These are phyloP conservation scores for Taphrina sp. DNA, from an alignment of 1,139 yeast genomes.

Conservation along the genomic window DNA sequence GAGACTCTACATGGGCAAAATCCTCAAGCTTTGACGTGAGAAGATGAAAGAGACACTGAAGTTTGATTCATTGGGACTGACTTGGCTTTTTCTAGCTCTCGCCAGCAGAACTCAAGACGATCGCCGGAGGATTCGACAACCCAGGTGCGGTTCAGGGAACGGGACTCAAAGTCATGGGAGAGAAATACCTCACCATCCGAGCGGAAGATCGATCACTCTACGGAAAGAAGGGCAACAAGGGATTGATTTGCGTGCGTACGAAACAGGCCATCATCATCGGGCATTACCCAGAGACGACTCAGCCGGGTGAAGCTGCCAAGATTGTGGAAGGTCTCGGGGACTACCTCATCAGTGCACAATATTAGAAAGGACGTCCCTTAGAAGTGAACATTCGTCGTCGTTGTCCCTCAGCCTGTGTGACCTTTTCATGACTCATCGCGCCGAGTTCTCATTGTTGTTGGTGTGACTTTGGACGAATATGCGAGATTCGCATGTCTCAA, in stretches of 20 bases:
- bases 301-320: constrained; percentile 92
- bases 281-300: constrained; percentile 89
- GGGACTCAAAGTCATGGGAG: constrained; percentile 81
- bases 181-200: constrained; percentile 80
- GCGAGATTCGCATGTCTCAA: too few relatives aligned
- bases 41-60: too few relatives aligned
- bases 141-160: constrained; percentile 74
- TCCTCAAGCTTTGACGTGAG: constrained; percentile 64
- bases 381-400: too few relatives aligned
- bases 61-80: neutral
- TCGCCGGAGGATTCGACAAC: constrained; percentile 78
- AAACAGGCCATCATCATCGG: constrained; percentile 88
- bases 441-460: too few relatives aligned
- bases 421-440: too few relatives aligned
- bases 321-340: constrained; percentile 95
- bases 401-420: too few relatives aligned
- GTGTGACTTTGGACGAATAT: too few relatives aligned
- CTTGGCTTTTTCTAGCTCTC: constrained; percentile 41
- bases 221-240: constrained; percentile 74
- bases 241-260: constrained; percentile 87
- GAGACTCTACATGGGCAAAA: constrained; percentile 93
- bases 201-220: constrained; percentile 93
- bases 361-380: constrained; percentile 48
- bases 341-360: constrained; percentile 82
- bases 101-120: constrained; percentile 66